Conservation (phyloP, 176 grass and related monocot species). For the Triticum timopheevii region DNA sequence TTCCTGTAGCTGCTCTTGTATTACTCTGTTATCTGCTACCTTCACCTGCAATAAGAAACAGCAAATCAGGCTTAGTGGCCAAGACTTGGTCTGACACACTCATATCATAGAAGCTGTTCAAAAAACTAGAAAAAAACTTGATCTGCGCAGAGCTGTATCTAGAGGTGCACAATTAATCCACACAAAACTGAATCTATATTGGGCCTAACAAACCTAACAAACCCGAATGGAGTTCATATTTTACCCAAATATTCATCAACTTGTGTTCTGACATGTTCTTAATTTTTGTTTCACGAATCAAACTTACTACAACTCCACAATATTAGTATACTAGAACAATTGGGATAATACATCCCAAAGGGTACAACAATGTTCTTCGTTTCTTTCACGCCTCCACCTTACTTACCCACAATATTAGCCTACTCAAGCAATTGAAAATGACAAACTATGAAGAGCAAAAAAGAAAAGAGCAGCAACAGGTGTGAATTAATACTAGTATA, state of each 20-base stretch:
- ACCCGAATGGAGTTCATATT: not conserved
- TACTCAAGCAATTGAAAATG: conserved; percentile 3
- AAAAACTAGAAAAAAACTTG: not conserved
- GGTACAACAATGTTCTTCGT: not conserved
- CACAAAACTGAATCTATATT: not conserved
- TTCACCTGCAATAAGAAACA: conserved; percentile 73
- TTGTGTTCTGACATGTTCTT: conserved; percentile 11
- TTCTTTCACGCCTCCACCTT: not conserved
- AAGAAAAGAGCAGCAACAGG: not conserved
- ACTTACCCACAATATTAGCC: conserved; percentile 11
- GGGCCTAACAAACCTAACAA: not conserved
- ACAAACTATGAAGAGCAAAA: not conserved
- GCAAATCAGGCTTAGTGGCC: conserved; percentile 15
- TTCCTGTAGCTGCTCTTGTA: conserved; percentile 91
- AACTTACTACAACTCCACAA: not conserved
- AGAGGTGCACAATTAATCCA: conserved; percentile 1
- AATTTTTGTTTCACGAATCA: not conserved
- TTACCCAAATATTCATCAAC: not conserved
- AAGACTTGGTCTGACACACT: not conserved
- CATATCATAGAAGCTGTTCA: not conserved
- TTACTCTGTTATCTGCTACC: conserved; percentile 94
- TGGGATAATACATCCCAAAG: not conserved
- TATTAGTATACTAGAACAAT: not conserved
- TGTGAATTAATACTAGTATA: not conserved
- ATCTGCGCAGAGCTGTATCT: conserved; percentile 6